Conservation (phyloP, 345 rosid genomes). For the Trapa bicornis region DNA sequence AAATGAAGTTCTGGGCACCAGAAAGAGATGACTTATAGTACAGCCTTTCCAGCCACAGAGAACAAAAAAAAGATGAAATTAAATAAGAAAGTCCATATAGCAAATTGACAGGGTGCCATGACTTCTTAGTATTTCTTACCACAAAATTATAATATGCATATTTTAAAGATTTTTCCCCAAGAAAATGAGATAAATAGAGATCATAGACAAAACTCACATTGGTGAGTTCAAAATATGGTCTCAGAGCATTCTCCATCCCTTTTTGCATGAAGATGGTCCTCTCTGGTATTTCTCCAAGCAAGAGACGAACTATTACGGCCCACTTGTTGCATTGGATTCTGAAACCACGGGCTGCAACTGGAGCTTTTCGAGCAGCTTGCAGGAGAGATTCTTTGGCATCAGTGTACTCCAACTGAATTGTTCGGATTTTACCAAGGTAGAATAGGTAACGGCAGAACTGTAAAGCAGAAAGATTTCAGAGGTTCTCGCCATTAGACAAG, state of each 20-base stretch:
- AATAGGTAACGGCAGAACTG: conserved; percentile 87
- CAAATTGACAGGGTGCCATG: background rate
- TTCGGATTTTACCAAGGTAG: conserved; percentile 73
- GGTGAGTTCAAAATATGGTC: conserved; percentile 79
- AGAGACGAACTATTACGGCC: conserved; percentile 63
- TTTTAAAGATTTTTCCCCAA: background rate
- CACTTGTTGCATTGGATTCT: conserved; percentile 75
- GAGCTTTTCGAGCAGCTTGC: conserved; percentile 87
- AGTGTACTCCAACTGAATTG: conserved; percentile 79
- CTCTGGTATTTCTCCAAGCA: conserved; percentile 84
- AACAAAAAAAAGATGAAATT: background rate
- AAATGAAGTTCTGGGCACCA: too few species aligned
- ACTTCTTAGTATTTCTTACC: background rate
- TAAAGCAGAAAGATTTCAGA: conserved; percentile 10
- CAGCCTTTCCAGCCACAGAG: background rate
- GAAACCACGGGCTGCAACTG: conserved; percentile 62
- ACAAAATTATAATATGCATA: background rate
- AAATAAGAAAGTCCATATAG: background rate
- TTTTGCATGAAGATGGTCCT: conserved; percentile 75
- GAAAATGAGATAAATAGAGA: background rate
- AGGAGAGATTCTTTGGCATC: conserved; percentile 87
- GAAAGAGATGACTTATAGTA: too few species aligned
- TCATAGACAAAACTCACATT: conserved; percentile 38
- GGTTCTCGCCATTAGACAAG: background rate
- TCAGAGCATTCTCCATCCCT: conserved; percentile 73